Evolutionary conservation across 2,329 filamentous ascomycete genomes (phyloP).

Genomic region (Colletotrichum limetticola): DNA sequence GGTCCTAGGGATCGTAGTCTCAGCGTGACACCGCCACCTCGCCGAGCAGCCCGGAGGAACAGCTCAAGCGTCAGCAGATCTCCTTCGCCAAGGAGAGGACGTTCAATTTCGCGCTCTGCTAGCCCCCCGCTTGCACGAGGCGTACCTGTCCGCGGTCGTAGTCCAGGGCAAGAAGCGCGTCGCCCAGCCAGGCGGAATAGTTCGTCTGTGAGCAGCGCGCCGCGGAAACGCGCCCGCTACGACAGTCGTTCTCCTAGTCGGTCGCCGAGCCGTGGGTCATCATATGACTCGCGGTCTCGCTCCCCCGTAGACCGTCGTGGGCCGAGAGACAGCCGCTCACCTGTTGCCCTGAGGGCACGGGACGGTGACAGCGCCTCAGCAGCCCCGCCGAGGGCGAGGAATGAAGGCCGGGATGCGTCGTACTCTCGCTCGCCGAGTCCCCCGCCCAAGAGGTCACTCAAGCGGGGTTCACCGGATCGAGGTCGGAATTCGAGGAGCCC

Average conservation of each 20-base stretch:
- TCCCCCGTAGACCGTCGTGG: slow-evolving; percentile 33
- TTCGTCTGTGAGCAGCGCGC: slow-evolving; percentile 46
- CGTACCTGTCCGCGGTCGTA: slow-evolving; percentile 16
- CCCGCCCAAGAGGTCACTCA: slow-evolving; percentile 26
- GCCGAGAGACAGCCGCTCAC: slow-evolving; percentile 36
- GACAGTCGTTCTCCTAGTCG: slow-evolving; percentile 37
- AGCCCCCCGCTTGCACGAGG: slow-evolving; percentile 29
- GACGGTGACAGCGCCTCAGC: slow-evolving; percentile 33
- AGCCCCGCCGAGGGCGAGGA: slow-evolving; percentile 38
- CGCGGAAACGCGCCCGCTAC: slow-evolving; percentile 38
- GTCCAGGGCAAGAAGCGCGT: slow-evolving; percentile 15
- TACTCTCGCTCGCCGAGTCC: slow-evolving; percentile 38
- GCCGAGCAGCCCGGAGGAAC: slow-evolving; percentile 43
- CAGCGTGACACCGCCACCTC: slow-evolving; percentile 26
- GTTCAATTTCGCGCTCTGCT: slow-evolving; percentile 39
- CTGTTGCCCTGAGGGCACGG: slow-evolving; percentile 25
- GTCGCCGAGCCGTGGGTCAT: slow-evolving; percentile 40
- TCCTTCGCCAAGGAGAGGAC: slow-evolving; percentile 38
- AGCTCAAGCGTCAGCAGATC: slow-evolving; percentile 47
- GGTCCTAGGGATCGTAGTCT: slow-evolving; percentile 29
- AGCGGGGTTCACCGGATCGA: slow-evolving; percentile 8
- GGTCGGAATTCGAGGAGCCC: slow-evolving; percentile 24
- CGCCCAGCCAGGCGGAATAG: slow-evolving; percentile 45
- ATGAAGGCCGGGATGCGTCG: slow-evolving; percentile 35
- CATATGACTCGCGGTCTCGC: slow-evolving; percentile 42